A percentile compares a stretch with the other conserved stretches of the same genome.
These are phyloP conservation scores for Alternaria angustiovoidea DNA, from an alignment of 2,329 filamentous ascomycete genomes.

Conservation along the genomic window DNA sequence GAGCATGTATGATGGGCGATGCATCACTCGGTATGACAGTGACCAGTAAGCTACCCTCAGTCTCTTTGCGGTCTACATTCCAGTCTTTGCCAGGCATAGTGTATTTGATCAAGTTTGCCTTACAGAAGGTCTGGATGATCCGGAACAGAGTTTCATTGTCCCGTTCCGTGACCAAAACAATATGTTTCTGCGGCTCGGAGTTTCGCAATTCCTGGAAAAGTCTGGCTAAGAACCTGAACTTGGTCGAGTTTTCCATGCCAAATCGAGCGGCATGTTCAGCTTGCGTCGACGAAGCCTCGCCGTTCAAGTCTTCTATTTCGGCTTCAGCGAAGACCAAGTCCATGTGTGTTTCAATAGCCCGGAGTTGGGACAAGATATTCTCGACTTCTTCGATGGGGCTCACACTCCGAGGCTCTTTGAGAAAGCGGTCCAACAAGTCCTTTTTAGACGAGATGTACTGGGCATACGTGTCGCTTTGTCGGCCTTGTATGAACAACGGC, in stretches of 20 bases:
- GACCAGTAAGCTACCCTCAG: conserved; percentile 34
- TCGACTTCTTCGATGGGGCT: conserved; percentile 27
- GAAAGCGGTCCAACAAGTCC: conserved; percentile 29
- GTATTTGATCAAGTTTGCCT: conserved; percentile 34
- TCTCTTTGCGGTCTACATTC: conserved; percentile 12
- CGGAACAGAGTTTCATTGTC: conserved; percentile 33
- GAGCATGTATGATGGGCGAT: conserved; percentile 31
- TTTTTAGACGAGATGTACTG: conserved; percentile 27
- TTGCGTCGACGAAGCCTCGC: conserved; percentile 23
- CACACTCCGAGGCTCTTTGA: conserved; percentile 20
- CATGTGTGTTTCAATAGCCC: conserved; percentile 42
- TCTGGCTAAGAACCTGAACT: conserved; percentile 42
- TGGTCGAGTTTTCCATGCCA: conserved; percentile 41
- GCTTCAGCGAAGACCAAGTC: conserved; percentile 42
- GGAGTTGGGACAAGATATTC: conserved; percentile 30
- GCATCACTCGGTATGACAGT: conserved; percentile 46
- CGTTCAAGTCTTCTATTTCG: conserved; percentile 11
- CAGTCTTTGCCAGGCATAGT: conserved; percentile 32
- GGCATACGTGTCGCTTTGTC: conserved; percentile 39
- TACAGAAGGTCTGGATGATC: conserved; percentile 39
- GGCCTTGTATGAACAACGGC: conserved; percentile 42
- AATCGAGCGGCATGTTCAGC: conserved; percentile 34
- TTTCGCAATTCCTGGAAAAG: conserved; percentile 35
- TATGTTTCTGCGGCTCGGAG: conserved; percentile 28
- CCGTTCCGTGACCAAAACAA: conserved; percentile 39